These are phyloP conservation scores for Echria macrotheca DNA, from an alignment of 495 filamentous ascomycete genomes.

Conservation along the genomic window DNA sequence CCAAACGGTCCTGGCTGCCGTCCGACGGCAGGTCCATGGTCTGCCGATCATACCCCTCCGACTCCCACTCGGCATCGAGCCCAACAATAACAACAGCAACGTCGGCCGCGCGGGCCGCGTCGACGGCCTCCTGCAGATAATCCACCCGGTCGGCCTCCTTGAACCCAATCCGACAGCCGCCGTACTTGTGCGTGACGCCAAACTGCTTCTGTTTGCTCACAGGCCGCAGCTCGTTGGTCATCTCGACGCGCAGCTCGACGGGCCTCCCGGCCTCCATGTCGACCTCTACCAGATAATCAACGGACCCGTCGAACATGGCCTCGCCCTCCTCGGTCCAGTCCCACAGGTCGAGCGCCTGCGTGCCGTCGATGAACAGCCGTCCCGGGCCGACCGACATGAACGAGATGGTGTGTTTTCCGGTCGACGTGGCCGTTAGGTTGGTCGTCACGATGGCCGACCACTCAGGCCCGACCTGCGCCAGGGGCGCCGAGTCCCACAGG, in stretches of 20 bases:
- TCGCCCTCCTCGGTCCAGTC: slow-evolving; percentile 62
- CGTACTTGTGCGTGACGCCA: slow-evolving; percentile 53
- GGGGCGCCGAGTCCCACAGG: slow-evolving; percentile 64
- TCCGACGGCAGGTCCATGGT: slow-evolving; percentile 71
- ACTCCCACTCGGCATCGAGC: slow-evolving; percentile 82
- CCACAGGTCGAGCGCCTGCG: slow-evolving; percentile 69
- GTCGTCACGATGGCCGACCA: slow-evolving; percentile 58
- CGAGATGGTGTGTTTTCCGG: slow-evolving; percentile 67
- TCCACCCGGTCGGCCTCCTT: slow-evolving; percentile 64
- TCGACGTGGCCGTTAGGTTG: slow-evolving; percentile 44
- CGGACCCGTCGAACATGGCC: slow-evolving; percentile 55
- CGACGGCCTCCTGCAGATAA: slow-evolving; percentile 65
- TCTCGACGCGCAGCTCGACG: slow-evolving; percentile 49
- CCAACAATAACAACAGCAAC: slow-evolving; percentile 77
- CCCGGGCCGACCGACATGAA: slow-evolving; percentile 73
- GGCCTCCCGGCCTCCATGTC: slow-evolving; percentile 46
- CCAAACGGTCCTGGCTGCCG: slow-evolving; percentile 68
- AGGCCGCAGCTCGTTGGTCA: slow-evolving; percentile 58
- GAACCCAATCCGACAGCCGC: slow-evolving; percentile 75
- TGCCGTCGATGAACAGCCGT: slow-evolving; percentile 60
- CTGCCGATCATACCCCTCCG: slow-evolving; percentile 78
- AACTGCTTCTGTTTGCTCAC: slow-evolving; percentile 44
- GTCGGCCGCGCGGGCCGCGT: slow-evolving; percentile 61
- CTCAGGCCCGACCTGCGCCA: slow-evolving; percentile 48
- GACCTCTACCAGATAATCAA: slow-evolving; percentile 49